Evolutionary conservation across 768 basidiomycete genomes (phyloP), one percentile per base, ranked within the genome.

Genomic region (Paxillus ammoniavirescens): DNA sequence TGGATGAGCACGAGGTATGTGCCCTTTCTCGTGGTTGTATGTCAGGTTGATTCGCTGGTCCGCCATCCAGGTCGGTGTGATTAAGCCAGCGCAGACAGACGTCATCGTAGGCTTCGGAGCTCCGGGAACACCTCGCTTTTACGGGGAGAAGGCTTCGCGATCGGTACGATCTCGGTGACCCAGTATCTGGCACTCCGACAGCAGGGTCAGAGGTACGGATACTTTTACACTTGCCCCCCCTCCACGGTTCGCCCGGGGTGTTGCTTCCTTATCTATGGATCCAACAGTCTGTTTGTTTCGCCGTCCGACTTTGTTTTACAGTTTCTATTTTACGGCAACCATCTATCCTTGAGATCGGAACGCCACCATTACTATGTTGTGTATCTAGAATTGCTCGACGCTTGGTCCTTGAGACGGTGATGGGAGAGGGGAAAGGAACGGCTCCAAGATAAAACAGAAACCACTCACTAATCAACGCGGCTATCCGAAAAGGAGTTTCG

Each of bases 401-500:
- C 56, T 9, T 73, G 10, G 10, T 33, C 28, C n/a, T n/a, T n/a
- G n/a, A n/a, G n/a, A n/a, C n/a, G n/a, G n/a, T n/a, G n/a, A n/a
- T n/a, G n/a, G n/a, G n/a, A 21, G 21, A 30, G 8, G 28, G 28
- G 28, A 8, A 30, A 30, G 28, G 28, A 30, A 33, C 33, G 33
- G 12, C 33, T 10, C 8, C 9, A 10, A 33, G 9, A 33, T 10
- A 33, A 33, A 33, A 0, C 37, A 53, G 6, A 12, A 38, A 2
- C 28, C 14, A 80, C 89, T 55, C 59, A 93, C 93, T 89, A 61
- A 96, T 97, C 58, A 96, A 75, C 17, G 93, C 95, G 66, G 95
- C 97, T 44, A 98, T 5, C 95, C 95, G 68, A 97, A 97, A 73
- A 52, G 97, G 92, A 64, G 88, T 89, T 49, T 87, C 89, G 68